Base-by-base conservation (phyloP, 345 rosid species). In the Clausena lansium region DNA sequence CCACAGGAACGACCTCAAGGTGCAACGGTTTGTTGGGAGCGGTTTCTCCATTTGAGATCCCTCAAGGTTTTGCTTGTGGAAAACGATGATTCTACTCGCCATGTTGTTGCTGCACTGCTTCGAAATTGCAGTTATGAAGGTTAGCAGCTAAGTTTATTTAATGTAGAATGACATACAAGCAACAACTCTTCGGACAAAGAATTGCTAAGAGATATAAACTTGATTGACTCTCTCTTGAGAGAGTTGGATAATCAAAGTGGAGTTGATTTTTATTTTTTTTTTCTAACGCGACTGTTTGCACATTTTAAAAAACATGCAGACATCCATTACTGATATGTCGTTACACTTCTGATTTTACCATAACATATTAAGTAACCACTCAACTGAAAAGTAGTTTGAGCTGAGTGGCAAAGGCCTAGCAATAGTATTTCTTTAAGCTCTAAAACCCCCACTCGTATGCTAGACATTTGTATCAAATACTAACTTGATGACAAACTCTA, bases 111-210 rank as follows among this genome's bases (percentile, higher is more conserved):
- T 84, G 98, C 98, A 15, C 82, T 92, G 71, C 97, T 94, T 30
- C 94, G 89, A 71, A 94, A 94, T 71, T 94, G 95, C 82, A 84
- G 98, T 74, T 92, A 91, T 75, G 91, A 91, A 85, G 97, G 98
- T 91, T 55, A 80, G 85, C 81, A 62, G 52, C 30, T 22, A 32
- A 20, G 45, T 33, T 10, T 22, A 27, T 70, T 32, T 15, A 28
- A 28, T 28, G 33, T 10, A 45, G 59, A 69, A 19, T 68, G 19
- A 24, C 22, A 52, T 52, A 17, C 8, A 17, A 0, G 1, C 4
- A 45, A 45, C 3, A 45, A 45, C 50, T 45, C 50, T 13, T 45
- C 13, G 11, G 50, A 45, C 50, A 45, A 13, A 45, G 50, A 45
- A 45, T 13, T 45, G 50, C 50, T 45, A 45, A 45, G 50, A 13